Percentiles rank a stretch among this genome's conserved stretches.
Conservation (phyloP, 140 eudicot species). For the Cichorium intybus region DNA sequence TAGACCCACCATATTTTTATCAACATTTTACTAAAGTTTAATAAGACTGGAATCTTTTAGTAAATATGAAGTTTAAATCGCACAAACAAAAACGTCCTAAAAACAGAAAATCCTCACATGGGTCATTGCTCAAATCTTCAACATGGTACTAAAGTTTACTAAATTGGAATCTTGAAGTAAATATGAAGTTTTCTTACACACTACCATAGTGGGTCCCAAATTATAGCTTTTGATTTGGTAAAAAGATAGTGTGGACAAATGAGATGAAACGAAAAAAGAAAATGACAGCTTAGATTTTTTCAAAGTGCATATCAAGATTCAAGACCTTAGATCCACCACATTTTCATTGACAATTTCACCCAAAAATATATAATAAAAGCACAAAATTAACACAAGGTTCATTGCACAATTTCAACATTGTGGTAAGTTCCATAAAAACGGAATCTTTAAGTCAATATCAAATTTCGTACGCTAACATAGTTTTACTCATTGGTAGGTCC, state of each 20-base stretch:
- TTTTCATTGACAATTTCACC: constrained; percentile 6
- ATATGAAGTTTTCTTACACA: neutral
- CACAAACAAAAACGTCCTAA: neutral
- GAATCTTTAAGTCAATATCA: neutral
- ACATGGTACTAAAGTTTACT: neutral
- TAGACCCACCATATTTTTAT: neutral
- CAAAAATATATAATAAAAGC: constrained; percentile 2
- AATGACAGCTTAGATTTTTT: neutral
- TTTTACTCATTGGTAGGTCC: neutral
- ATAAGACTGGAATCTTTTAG: too few relatives aligned
- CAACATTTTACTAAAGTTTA: too few relatives aligned
- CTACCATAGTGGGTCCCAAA: neutral
- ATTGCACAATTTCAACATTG: neutral
- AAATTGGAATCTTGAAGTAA: neutral
- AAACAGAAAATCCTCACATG: constrained; percentile 12
- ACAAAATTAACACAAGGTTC: neutral
- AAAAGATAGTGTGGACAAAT: neutral
- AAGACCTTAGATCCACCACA: constrained; percentile 22
- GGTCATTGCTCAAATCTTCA: neutral
- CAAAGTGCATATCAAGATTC: constrained; percentile 2
- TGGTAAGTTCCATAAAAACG: neutral
- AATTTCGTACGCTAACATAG: neutral
- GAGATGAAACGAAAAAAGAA: neutral
- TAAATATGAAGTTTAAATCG: too few relatives aligned
- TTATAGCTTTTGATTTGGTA: neutral